phyloP scores from a whole-genome alignment of 306 rosid species.

The Cyamopsis tetragonoloba region DNA sequence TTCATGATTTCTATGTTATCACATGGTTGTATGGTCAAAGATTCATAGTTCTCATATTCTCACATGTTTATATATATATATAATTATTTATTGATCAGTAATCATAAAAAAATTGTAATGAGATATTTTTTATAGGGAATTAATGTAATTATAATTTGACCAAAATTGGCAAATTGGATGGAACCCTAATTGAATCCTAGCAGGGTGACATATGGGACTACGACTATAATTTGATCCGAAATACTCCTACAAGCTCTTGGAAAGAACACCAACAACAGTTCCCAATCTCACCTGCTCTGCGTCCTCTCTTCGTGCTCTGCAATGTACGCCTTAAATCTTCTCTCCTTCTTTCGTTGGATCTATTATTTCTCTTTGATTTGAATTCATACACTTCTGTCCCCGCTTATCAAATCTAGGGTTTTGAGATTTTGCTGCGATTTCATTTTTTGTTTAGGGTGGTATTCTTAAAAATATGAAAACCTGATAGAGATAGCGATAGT shows the following conservation, averaged over 20 bases:
- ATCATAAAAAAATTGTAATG: neutral
- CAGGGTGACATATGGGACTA: neutral
- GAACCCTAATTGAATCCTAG: neutral
- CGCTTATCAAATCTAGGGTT: constrained; percentile 30
- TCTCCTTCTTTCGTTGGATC: neutral
- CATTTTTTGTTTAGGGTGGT: neutral
- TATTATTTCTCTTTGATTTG: neutral
- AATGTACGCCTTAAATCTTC: constrained; percentile 25
- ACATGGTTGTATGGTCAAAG: too few species aligned
- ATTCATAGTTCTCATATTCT: too few species aligned
- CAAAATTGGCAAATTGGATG: neutral
- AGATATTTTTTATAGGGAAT: too few species aligned
- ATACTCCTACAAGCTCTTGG: neutral
- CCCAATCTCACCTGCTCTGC: neutral
- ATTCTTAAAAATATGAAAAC: neutral
- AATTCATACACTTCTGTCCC: neutral
- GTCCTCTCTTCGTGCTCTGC: neutral
- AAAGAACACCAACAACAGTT: neutral
- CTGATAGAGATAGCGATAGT: neutral
- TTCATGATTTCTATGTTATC: too few species aligned
- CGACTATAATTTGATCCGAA: neutral
- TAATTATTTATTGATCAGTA: neutral
- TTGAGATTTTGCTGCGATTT: neutral
- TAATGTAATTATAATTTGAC: neutral
- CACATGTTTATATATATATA: too few species aligned